Conservation (phyloP, 192 early-diverging fungal species). For the Haplosporangium gracile region DNA sequence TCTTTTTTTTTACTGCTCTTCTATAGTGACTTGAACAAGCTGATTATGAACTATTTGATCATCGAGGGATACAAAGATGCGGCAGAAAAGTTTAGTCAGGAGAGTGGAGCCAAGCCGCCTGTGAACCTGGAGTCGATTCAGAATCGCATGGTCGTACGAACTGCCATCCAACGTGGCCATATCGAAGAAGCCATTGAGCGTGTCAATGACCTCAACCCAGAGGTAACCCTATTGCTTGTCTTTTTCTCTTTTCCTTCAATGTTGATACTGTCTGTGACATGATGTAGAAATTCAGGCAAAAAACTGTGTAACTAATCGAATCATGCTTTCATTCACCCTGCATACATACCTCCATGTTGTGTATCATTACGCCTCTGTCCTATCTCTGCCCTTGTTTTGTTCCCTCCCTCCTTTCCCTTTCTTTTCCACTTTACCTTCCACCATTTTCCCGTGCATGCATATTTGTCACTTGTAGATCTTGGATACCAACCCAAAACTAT, state of each 20-base stretch:
- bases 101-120: conserved; percentile 83
- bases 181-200: conserved; percentile 95
- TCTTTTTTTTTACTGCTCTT: background rate
- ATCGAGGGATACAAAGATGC: conserved; percentile 99
- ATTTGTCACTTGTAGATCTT: conserved; percentile 73
- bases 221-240: conserved; percentile 68
- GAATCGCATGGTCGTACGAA: conserved; percentile 95
- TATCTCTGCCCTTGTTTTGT: background rate
- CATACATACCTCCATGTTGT: background rate
- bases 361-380: background rate
- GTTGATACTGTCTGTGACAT: background rate
- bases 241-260: background rate
- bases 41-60: conserved; percentile 99
- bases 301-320: conserved; percentile 19
- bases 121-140: conserved; percentile 93
- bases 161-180: conserved; percentile 90
- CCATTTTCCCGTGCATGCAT: conserved; percentile 18
- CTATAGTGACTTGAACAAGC: conserved; percentile 91
- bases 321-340: conserved; percentile 5
- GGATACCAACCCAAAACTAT: conserved; percentile 94
- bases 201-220: conserved; percentile 99
- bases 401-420: background rate
- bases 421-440: background rate
- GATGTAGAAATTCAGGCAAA: background rate
- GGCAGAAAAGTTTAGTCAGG: conserved; percentile 94